Evolutionary conservation across 2,329 filamentous ascomycete species (phyloP).

Genomic region (Diaporthe aspalathi): DNA sequence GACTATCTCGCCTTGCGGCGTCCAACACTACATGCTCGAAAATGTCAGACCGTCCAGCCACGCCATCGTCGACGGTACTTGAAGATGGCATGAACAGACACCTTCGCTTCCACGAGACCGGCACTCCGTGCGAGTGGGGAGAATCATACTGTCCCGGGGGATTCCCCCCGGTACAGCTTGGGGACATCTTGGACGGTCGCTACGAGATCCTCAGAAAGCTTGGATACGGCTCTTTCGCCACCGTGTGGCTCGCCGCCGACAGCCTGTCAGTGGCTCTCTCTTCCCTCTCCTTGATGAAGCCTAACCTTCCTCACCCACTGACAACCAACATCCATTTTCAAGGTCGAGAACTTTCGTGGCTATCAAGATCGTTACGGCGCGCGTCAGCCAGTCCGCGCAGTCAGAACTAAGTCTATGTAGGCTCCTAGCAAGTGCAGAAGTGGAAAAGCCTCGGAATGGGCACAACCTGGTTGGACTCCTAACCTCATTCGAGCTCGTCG

Average conservation of each 20-base stretch:
- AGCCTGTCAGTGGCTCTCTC: background rate
- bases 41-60: slow-evolving; percentile 13
- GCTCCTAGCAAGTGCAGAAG: background rate
- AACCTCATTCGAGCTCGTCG: slow-evolving; percentile 41
- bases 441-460: background rate
- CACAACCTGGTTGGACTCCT: slow-evolving; percentile 3
- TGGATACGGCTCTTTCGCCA: slow-evolving; percentile 55
- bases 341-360: no score
- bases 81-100: background rate
- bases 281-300: no score
- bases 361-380: no score
- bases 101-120: slow-evolving; percentile 21
- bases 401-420: no score
- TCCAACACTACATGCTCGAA: no score
- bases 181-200: slow-evolving; percentile 52
- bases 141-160: slow-evolving; percentile 50
- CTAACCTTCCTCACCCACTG: no score
- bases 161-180: slow-evolving; percentile 55
- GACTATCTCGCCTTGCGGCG: no score
- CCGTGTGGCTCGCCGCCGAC: slow-evolving; percentile 53
- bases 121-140: slow-evolving; percentile 29
- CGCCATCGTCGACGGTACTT: background rate
- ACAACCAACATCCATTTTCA: no score
- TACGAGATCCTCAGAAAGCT: slow-evolving; percentile 56
- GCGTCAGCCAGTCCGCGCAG: no score